Base-by-base conservation (phyloP, 2,329 filamentous ascomycete species). In the Pseudogymnoascus sp. region DNA sequence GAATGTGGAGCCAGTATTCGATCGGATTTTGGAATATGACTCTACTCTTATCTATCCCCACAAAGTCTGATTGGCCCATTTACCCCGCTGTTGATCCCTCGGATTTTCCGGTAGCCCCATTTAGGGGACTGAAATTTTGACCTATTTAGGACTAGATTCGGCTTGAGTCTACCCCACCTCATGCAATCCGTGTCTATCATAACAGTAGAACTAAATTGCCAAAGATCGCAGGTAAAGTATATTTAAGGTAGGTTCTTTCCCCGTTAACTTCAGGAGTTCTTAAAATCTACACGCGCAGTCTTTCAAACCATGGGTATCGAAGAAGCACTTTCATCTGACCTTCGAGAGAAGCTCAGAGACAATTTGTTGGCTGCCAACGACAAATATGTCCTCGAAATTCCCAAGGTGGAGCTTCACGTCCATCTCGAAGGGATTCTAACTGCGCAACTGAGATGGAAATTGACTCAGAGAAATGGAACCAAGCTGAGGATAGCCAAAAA, bases 361-460 rank as follows among this genome's bases (percentile, higher is more conserved):
- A 14, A 40, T 12, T 25, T 61, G 31, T 40, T 61, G 23, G 28
- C 36, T 14, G 36, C 28, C 21, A 14, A 65, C n/a, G 62, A 68
- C 75, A 74, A 77, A 36, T 85, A 90, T 71, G 79, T 91, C 46
- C 73, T 76, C 60, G 79, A 79, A 31, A 81, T 92, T 28, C 89
- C 89, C 66, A 92, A 92, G 78, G 88, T 87, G 75, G 89, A 93
- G 74, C 89, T 92, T 71, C 89, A 93, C 75, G 82, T 92, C 64
- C 89, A 93, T 72, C 80, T 93, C 18, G 89, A 92, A 75, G 89
- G 89, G 63, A 87, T 87, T 7, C 80, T 93, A 38, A 84, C 85
- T 36, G 88, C 89, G 1, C 77, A 81, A 62, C 78, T 91, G 34
- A 83, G 91, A 67, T 92, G 91, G 77, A 71, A 78, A 28, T 83